A percentile compares a stretch with the other conserved stretches of the same genome.
Conservation (phyloP, 495 filamentous ascomycete species). For the Xylaria curta region DNA sequence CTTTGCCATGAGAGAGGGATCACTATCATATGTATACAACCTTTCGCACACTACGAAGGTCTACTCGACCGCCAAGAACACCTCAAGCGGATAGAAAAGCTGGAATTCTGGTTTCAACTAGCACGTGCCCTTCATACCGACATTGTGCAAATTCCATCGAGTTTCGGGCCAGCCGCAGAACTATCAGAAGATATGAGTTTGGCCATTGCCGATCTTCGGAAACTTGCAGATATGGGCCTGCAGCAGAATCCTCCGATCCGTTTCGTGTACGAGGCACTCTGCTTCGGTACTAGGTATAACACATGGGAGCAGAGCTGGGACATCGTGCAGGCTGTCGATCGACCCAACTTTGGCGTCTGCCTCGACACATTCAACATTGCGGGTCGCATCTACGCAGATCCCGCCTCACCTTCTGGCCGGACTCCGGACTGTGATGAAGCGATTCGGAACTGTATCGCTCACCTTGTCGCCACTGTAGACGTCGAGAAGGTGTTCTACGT, state of each 20-base stretch:
- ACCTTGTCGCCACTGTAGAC: constrained; percentile 64
- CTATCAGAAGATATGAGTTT: constrained; percentile 62
- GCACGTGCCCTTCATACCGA: constrained; percentile 69
- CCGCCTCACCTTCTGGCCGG: constrained; percentile 58
- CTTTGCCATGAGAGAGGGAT: constrained; percentile 66
- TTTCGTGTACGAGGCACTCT: constrained; percentile 79
- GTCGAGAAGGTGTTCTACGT: constrained; percentile 77
- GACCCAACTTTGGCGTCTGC: constrained; percentile 78
- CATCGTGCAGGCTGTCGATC: constrained; percentile 67
- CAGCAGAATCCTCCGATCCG: constrained; percentile 61
- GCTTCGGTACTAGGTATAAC: constrained; percentile 75
- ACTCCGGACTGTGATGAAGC: constrained; percentile 64
- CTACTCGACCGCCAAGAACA: constrained; percentile 69
- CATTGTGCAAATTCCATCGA: constrained; percentile 76
- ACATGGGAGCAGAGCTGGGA: constrained; percentile 77
- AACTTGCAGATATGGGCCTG: constrained; percentile 69
- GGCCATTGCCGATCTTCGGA: constrained; percentile 68
- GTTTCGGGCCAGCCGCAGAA: constrained; percentile 65
- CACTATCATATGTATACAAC: constrained; percentile 74
- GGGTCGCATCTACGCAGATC: constrained; percentile 76
- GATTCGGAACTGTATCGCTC: constrained; percentile 61
- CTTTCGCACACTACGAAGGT: constrained; percentile 82
- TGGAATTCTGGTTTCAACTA: constrained; percentile 72
- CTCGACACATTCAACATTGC: constrained; percentile 85
- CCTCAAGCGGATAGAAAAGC: constrained; percentile 63